Base-by-base conservation (phyloP, 352 stramenopile species). In the Lagenidium giganteum region DNA sequence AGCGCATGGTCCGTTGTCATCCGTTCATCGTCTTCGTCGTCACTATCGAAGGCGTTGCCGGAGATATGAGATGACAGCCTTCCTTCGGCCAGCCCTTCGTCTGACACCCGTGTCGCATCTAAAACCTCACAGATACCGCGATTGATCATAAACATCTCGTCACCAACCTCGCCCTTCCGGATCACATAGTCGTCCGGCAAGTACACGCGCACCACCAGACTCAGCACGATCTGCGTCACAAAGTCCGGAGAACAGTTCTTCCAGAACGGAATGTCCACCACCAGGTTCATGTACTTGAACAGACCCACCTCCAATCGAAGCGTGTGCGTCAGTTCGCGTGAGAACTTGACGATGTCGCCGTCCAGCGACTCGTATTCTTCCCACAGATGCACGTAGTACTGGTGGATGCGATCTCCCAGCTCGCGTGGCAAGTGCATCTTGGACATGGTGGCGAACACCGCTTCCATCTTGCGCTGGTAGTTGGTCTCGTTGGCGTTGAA, bases 321-420 rank as follows among this genome's bases (percentile, higher is more conserved):
- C 26, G 63, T 61, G 6, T 36, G 53, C 14, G 42, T 53, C 17
- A 75, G 47, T 33, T 75, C 64, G 4, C 55, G 31, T 7, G 66
- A 54, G 29, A 75, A 70, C 22, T 50, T 47, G 17, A 39, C 55
- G 9, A 59, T 47, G 17, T 63, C 44, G 13, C 64, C 64, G 49
- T 75, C 57, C 21, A 70, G 51, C 13, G 58, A 60, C 26, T 70
- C 51, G 52, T 75, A 51, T 34, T 75, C 56, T 22, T 62, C 43
- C 59, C 59, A 75, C 21, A 75, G 40, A 39, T 70, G 66, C 31
- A 55, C 57, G 55, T 70, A 75, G 43, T 71, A 75, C 12, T 64
- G 47, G 33, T 66, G 57, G 28, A 75, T 69, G 16, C 64, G 54
- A 13, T 57, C 40, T 3, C 60, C 56, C n/a, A 75, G 35, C 11